A percentile compares a stretch with the other conserved stretches of the same genome.
Evolutionary conservation across 2,329 filamentous ascomycete species (phyloP).

Genomic region (Ascochyta pisi): DNA sequence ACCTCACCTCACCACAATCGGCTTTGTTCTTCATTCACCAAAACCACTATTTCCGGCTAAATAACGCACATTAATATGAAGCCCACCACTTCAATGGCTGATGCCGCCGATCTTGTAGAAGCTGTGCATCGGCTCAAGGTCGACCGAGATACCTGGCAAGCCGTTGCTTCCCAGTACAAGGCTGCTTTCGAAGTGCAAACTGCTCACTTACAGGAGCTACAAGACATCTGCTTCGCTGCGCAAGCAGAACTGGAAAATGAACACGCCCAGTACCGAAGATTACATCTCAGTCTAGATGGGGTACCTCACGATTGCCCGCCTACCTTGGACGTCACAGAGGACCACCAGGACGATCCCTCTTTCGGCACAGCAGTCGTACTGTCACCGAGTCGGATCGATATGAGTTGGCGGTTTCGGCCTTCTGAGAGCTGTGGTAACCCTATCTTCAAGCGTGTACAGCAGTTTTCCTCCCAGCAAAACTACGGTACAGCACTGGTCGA

Average conservation of each 20-base stretch:
- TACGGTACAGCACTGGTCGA: conserved; percentile 34
- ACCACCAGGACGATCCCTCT: not conserved
- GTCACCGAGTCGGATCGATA: conserved; percentile 3
- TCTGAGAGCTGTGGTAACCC: conserved; percentile 19
- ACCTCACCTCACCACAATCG: conserved; percentile 3
- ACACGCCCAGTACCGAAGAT: conserved; percentile 25
- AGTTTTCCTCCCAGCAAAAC: conserved; percentile 25
- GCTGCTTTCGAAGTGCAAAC: conserved; percentile 37
- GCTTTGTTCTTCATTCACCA: not conserved
- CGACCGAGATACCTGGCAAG: conserved; percentile 41
- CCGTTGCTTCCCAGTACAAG: conserved; percentile 37
- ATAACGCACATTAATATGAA: conserved; percentile 29
- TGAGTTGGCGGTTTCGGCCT: conserved; percentile 5
- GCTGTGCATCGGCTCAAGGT: conserved; percentile 34
- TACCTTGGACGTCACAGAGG: conserved; percentile 1
- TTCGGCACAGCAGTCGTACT: conserved; percentile 27
- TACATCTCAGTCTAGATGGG: conserved; percentile 10
- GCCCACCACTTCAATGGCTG: conserved; percentile 10
- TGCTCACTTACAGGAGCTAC: conserved; percentile 30
- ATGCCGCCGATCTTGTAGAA: conserved; percentile 20
- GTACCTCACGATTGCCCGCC: not conserved
- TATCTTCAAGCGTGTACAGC: conserved; percentile 28
- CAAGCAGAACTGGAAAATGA: conserved; percentile 46
- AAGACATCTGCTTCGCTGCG: conserved; percentile 39
- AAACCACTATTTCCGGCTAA: conserved; percentile 9